Percentiles rank a stretch among this genome's conserved stretches.
These are phyloP conservation scores for Neurospora sublineolata DNA, from an alignment of 495 filamentous ascomycete genomes.

Conservation along the genomic window DNA sequence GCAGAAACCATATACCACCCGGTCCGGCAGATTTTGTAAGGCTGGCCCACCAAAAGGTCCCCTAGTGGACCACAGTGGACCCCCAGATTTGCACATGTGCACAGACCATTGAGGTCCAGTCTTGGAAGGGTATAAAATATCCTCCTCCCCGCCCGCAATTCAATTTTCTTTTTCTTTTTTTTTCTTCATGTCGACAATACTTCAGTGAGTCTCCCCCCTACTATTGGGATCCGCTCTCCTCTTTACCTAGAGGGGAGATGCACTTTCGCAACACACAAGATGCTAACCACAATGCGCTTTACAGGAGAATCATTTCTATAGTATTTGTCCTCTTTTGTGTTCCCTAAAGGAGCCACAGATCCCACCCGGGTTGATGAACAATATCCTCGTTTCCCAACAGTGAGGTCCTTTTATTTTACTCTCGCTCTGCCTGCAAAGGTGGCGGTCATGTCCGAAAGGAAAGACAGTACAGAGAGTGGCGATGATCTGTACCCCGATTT, in stretches of 20 bases:
- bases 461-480: conserved; percentile 47
- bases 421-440: conserved; percentile 40
- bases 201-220: conserved; percentile 36
- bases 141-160: conserved; percentile 4
- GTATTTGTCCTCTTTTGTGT: conserved; percentile 70
- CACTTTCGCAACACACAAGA: too few species aligned
- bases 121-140: conserved; percentile 29
- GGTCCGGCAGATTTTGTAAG: neutral
- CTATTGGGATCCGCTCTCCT: conserved; percentile 9
- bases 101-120: too few species aligned
- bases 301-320: conserved; percentile 82
- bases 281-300: too few species aligned
- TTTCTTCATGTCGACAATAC: conserved; percentile 53
- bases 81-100: conserved; percentile 29
- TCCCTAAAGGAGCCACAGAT: conserved; percentile 60
- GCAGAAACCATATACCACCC: conserved; percentile 16
- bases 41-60: neutral
- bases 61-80: conserved; percentile 1
- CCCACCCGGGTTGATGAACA: conserved; percentile 52
- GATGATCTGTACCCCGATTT: conserved; percentile 49
- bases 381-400: conserved; percentile 51
- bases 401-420: conserved; percentile 39
- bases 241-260: too few species aligned
- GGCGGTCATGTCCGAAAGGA: conserved; percentile 25
- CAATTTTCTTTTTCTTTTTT: conserved; percentile 26